A percentile compares a stretch with the other conserved stretches of the same genome.
Evolutionary conservation across 495 filamentous ascomycete species (phyloP).

Genomic region (Annulohypoxylon moriforme): DNA sequence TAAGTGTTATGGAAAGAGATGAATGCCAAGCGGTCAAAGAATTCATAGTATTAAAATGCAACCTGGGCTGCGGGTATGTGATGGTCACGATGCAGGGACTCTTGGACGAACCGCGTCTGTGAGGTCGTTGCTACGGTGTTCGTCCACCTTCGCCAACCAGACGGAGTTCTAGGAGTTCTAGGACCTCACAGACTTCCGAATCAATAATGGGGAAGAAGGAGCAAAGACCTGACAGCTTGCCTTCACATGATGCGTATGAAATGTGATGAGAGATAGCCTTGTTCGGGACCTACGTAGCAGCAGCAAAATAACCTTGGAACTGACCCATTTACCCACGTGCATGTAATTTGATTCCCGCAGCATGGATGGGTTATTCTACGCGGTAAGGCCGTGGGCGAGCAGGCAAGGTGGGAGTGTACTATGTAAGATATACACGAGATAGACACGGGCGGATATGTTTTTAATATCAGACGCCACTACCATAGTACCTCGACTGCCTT

Average conservation of each 20-base stretch:
- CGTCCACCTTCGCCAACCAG: constrained; percentile 21
- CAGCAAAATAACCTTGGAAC: constrained; percentile 16
- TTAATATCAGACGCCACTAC: constrained; percentile 35
- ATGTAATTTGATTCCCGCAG: constrained; percentile 41
- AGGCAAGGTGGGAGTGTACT: constrained; percentile 22
- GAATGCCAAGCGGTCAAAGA: constrained; percentile 35
- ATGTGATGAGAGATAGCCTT: constrained; percentile 34
- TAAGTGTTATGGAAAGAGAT: constrained; percentile 39
- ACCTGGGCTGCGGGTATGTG: constrained; percentile 38
- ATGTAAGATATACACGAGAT: not conserved
- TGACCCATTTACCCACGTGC: constrained; percentile 43
- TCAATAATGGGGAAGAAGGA: constrained; percentile 8
- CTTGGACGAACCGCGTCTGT: constrained; percentile 23
- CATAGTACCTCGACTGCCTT: constrained; percentile 3
- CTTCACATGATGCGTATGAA: constrained; percentile 38
- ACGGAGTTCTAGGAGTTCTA: not conserved
- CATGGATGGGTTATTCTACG: constrained; percentile 31
- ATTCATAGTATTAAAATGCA: constrained; percentile 35
- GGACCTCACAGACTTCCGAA: not conserved
- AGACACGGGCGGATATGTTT: constrained; percentile 35
- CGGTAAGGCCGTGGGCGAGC: constrained; percentile 26
- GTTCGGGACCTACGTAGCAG: constrained; percentile 23
- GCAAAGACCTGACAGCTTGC: constrained; percentile 2
- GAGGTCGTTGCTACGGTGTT: constrained; percentile 16
- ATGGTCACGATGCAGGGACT: constrained; percentile 35